A percentile compares a stretch with the other conserved stretches of the same genome.
phyloP scores from a whole-genome alignment of 192 early-diverging fungal genomes.

The Coemansia sp. region DNA sequence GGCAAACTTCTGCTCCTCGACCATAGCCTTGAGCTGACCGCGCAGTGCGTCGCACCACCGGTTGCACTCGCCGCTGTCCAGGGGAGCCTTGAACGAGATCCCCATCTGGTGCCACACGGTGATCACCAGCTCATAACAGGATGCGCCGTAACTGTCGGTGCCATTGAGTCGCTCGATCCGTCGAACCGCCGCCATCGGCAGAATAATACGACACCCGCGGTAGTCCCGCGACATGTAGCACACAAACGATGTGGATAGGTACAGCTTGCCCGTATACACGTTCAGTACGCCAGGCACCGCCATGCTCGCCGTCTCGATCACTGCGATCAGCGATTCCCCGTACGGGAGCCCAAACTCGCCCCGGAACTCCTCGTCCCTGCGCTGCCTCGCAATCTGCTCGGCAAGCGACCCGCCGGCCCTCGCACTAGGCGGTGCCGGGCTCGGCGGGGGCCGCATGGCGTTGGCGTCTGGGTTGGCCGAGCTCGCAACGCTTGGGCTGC shows the following conservation, averaged over 20 bases:
- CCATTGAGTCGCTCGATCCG: constrained; percentile 85
- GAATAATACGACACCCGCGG: constrained; percentile 70
- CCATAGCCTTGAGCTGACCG: constrained; percentile 72
- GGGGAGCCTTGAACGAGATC: constrained; percentile 79
- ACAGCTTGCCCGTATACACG: constrained; percentile 69
- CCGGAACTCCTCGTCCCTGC: constrained; percentile 76
- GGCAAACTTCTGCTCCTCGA: constrained; percentile 76
- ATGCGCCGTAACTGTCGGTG: constrained; percentile 39
- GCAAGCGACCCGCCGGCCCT: constrained; percentile 36
- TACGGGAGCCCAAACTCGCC: constrained; percentile 75
- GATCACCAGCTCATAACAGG: constrained; percentile 72
- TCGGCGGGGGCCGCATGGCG: constrained; percentile 5
- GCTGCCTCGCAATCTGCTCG: constrained; percentile 71
- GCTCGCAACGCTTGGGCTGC: constrained; percentile 2
- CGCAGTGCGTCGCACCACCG: constrained; percentile 80
- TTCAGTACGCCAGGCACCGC: constrained; percentile 43
- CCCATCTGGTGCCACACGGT: constrained; percentile 91
- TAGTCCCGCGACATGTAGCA: constrained; percentile 74
- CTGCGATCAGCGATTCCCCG: constrained; percentile 70
- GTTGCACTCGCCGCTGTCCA: constrained; percentile 68
- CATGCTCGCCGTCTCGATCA: constrained; percentile 56
- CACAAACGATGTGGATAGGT: constrained; percentile 86
- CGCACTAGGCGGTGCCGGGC: not conserved
- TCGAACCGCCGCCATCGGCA: constrained; percentile 90
- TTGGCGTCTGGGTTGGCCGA: constrained; percentile 23